Conservation (phyloP, 2,329 filamentous ascomycete species). For the Capronia americana region DNA sequence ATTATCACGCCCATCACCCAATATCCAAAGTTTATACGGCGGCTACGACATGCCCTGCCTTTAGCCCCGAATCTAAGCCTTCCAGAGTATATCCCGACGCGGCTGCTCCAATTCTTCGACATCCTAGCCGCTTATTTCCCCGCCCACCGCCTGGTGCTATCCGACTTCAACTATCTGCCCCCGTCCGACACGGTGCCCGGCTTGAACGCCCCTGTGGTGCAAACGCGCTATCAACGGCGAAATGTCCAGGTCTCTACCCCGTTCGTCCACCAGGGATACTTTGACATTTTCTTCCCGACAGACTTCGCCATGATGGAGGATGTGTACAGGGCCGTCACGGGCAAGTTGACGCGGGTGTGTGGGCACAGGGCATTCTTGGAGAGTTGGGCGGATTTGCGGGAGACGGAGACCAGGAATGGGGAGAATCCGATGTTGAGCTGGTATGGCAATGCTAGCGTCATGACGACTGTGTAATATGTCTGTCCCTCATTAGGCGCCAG, state of each 20-base stretch:
- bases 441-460: conserved; percentile 94
- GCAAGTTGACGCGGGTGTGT: conserved; percentile 83
- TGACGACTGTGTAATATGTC: conserved; percentile 72
- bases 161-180: conserved; percentile 87
- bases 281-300: conserved; percentile 98
- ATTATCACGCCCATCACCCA: conserved; percentile 55
- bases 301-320: conserved; percentile 90
- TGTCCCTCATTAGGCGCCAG: background rate
- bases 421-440: conserved; percentile 92
- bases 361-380: conserved; percentile 90
- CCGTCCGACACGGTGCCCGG: conserved; percentile 73
- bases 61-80: conserved; percentile 76
- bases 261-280: conserved; percentile 96
- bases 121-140: conserved; percentile 88
- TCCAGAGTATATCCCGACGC: conserved; percentile 92
- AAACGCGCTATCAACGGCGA: conserved; percentile 85
- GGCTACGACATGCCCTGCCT: conserved; percentile 68
- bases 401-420: conserved; percentile 85
- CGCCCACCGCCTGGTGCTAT: conserved; percentile 82
- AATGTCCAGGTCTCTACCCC: conserved; percentile 91
- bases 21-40: conserved; percentile 61
- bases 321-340: conserved; percentile 90
- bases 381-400: conserved; percentile 87
- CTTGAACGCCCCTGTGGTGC: conserved; percentile 91
- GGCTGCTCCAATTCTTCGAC: conserved; percentile 96